phyloP scores from a whole-genome alignment of 805 yeast genomes.

The Kodamaea neixiangensis region DNA sequence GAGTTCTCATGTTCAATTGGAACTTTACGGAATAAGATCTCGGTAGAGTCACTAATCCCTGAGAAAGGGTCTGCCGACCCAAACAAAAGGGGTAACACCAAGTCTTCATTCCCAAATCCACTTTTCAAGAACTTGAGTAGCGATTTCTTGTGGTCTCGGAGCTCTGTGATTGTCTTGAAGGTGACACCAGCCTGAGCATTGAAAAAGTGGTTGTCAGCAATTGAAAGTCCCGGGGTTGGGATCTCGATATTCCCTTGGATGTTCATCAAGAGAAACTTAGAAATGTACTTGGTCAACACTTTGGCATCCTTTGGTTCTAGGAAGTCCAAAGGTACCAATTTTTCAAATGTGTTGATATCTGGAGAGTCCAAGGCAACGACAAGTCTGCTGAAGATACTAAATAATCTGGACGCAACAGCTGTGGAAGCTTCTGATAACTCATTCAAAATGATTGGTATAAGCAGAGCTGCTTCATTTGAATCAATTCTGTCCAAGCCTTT shows the following conservation, averaged over 20 bases:
- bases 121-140: slow-evolving; percentile 41
- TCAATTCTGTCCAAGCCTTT: slow-evolving; percentile 63
- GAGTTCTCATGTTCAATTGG: slow-evolving; percentile 53
- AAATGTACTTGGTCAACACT: slow-evolving; percentile 49
- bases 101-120: slow-evolving; percentile 39
- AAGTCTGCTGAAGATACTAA: slow-evolving; percentile 59
- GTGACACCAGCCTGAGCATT: slow-evolving; percentile 68
- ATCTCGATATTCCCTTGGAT: slow-evolving; percentile 40
- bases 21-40: slow-evolving; percentile 51
- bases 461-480: slow-evolving; percentile 31
- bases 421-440: slow-evolving; percentile 44
- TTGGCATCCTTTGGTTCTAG: slow-evolving; percentile 37
- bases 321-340: slow-evolving; percentile 38
- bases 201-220: slow-evolving; percentile 58
- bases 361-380: slow-evolving; percentile 47
- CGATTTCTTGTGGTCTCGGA: slow-evolving; percentile 33
- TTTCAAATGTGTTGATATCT: slow-evolving; percentile 46
- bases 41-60: slow-evolving; percentile 55
- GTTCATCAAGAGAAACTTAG: slow-evolving; percentile 55
- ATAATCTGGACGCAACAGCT: slow-evolving; percentile 55
- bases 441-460: slow-evolving; percentile 51
- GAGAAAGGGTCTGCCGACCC: slow-evolving; percentile 65
- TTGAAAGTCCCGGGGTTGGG: slow-evolving; percentile 60
- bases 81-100: slow-evolving; percentile 54
- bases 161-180: slow-evolving; percentile 48